Evolutionary conservation across 139 green algal genomes (phyloP).

Genomic region (Axilococcus clingmanii): DNA sequence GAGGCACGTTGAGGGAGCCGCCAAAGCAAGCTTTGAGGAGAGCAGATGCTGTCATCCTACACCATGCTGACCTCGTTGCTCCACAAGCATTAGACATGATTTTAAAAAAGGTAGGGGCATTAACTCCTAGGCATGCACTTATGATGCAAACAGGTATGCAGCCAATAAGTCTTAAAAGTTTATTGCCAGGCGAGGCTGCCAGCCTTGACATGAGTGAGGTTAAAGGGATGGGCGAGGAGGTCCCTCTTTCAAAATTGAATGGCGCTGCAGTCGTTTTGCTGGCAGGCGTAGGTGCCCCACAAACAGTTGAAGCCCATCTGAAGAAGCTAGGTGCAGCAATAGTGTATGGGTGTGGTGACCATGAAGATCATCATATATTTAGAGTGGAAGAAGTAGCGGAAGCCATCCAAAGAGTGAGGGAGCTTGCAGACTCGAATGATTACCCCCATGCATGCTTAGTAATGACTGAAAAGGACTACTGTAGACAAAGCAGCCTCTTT

Average conservation of each 20-base stretch:
- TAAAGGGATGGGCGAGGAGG: conserved; percentile 2
- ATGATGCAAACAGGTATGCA: conserved; percentile 12
- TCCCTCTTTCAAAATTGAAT: conserved; percentile 4
- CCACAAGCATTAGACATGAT: conserved; percentile 6
- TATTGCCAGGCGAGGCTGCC: conserved; percentile 5
- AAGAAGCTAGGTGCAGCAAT: conserved; percentile 15
- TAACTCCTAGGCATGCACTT: conserved; percentile 22
- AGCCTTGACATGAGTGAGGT: conserved; percentile 10
- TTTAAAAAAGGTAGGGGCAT: neutral
- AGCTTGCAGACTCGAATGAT: conserved; percentile 2
- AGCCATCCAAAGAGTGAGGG: conserved; percentile 4
- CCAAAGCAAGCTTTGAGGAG: conserved; percentile 14
- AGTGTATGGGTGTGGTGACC: conserved; percentile 18
- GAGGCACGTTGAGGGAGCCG: conserved; percentile 22
- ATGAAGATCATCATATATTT: conserved; percentile 34
- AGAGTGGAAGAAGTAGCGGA: conserved; percentile 15
- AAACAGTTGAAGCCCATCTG: conserved; percentile 16
- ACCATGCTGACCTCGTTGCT: conserved; percentile 20
- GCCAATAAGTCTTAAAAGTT: conserved; percentile 11
- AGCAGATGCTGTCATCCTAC: conserved; percentile 20
- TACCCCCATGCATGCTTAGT: conserved; percentile 24
- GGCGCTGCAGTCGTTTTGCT: conserved; percentile 19
- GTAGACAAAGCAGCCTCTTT: conserved; percentile 22
- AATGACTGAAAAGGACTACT: conserved; percentile 34
- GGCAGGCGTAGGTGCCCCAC: conserved; percentile 19